Evolutionary conservation across 2,329 filamentous ascomycete genomes (phyloP).

Genomic region (Sporothrix phasma): DNA sequence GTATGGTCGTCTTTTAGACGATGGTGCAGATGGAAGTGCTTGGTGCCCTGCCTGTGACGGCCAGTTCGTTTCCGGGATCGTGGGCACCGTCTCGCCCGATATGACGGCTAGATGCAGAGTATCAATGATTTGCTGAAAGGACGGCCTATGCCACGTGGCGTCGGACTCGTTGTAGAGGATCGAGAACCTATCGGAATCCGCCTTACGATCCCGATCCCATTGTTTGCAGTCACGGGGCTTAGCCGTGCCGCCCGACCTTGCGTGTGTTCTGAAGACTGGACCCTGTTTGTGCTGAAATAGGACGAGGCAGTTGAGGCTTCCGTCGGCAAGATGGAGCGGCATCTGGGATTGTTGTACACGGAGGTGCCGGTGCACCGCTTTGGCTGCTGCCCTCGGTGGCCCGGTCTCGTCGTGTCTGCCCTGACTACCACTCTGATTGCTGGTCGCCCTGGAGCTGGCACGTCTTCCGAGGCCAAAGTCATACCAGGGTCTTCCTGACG

Average conservation of each 20-base stretch:
- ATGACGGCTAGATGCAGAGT: slow-evolving; percentile 34
- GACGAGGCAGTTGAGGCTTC: neutral
- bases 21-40: neutral
- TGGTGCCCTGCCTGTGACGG: neutral
- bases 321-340: neutral
- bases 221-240: neutral
- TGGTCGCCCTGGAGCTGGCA: neutral
- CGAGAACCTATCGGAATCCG: neutral
- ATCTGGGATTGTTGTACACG: no score
- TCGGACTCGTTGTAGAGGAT: slow-evolving; percentile 15
- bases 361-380: neutral
- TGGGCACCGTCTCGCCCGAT: slow-evolving; percentile 22
- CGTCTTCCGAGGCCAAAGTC: neutral
- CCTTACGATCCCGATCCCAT: neutral
- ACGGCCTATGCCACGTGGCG: slow-evolving; percentile 31
- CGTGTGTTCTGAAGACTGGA: neutral
- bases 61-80: neutral
- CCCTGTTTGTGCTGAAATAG: neutral
- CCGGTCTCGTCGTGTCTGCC: neutral
- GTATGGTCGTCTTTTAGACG: neutral
- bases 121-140: slow-evolving; percentile 35
- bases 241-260: neutral
- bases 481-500: neutral
- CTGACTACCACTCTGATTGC: neutral
- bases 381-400: neutral